Evolutionary conservation across 306 rosid species (phyloP), one percentile per base, ranked within the genome.

Genomic region (Lotus japonicus): DNA sequence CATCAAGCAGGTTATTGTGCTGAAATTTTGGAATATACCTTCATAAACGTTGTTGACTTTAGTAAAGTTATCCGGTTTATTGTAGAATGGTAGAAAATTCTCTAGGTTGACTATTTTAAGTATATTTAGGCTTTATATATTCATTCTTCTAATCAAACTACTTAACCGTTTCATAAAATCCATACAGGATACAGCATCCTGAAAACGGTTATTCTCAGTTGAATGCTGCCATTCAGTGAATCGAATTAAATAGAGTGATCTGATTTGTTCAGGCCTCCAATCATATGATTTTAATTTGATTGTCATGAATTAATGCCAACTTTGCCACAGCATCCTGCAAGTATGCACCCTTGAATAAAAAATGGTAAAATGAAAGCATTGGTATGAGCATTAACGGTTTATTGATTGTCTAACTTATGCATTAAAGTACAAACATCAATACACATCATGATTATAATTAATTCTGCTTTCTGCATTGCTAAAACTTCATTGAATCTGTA

Each of bases 1-100:
- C 70, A 94, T 94, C 79, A 94, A 94, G 83, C 99, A 94, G 99
- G 99, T 90, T 36, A 62, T 69, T 53, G 31, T 66, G 12, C 76
- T 76, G 68, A 64, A 74, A 69, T 46, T 77, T 74, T 58, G 33
- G 14, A 65, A 54, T 66, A 8, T 35, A n/a, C 66, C 62, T 64
- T 52, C 58, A 33, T 58, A 70, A 46, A 52, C 45, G 36, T 11
- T 28, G 16, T 58, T 58, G 59, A 70, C 42, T 58, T 14, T 33
- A 49, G 35, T 64, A 36, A 70, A 51, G 19, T 46, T 38, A 38
- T 70, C 31, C 21, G 56, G 26, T 64, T 64, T 19, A 58, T 46
- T 64, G 33, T 51, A 45, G 64, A 63, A 70, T 50, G 55, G 16
- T 28, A 7, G 36, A 31, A 31, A 31, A 31, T 31, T 31, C 36